phyloP scores from a whole-genome alignment of 176 grass and related monocot genomes.

The Lolium multiflorum region DNA sequence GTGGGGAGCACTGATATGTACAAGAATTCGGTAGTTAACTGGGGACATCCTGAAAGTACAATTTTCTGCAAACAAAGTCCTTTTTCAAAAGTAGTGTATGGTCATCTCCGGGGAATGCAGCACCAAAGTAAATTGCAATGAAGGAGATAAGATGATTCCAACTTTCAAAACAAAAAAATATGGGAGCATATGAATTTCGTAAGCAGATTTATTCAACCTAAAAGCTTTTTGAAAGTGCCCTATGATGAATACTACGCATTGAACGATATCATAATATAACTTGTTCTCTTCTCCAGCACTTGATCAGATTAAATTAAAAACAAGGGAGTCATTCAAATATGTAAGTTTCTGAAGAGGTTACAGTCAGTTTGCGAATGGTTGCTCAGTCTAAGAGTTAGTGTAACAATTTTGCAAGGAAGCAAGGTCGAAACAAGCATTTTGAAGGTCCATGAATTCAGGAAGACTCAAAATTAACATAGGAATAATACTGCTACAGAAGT shows the following conservation, averaged over 20 bases:
- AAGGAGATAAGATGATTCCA: constrained; percentile 16
- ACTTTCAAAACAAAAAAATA: neutral
- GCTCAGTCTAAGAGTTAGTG: neutral
- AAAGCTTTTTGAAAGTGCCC: too few relatives aligned
- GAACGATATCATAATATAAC: neutral
- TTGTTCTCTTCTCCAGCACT: neutral
- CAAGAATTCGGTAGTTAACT: constrained; percentile 59
- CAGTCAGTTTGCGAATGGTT: neutral
- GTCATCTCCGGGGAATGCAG: neutral
- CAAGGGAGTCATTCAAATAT: constrained; percentile 17
- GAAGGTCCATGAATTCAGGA: constrained; percentile 1
- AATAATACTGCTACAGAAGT: constrained; percentile 28
- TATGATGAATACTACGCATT: neutral
- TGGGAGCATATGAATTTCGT: neutral
- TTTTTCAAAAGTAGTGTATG: constrained; percentile 21
- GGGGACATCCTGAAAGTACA: constrained; percentile 63
- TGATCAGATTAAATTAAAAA: constrained; percentile 11
- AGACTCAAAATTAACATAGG: neutral
- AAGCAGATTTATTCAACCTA: too few relatives aligned
- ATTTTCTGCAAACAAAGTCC: constrained; percentile 65
- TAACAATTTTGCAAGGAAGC: constrained; percentile 1
- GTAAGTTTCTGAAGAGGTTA: constrained; percentile 13
- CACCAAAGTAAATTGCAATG: neutral
- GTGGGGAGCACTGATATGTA: constrained; percentile 52
- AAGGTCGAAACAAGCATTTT: neutral